A percentile compares a stretch with the other conserved stretches of the same genome.
Evolutionary conservation across 345 rosid species (phyloP).

Genomic region (Conringia planisiliqua): DNA sequence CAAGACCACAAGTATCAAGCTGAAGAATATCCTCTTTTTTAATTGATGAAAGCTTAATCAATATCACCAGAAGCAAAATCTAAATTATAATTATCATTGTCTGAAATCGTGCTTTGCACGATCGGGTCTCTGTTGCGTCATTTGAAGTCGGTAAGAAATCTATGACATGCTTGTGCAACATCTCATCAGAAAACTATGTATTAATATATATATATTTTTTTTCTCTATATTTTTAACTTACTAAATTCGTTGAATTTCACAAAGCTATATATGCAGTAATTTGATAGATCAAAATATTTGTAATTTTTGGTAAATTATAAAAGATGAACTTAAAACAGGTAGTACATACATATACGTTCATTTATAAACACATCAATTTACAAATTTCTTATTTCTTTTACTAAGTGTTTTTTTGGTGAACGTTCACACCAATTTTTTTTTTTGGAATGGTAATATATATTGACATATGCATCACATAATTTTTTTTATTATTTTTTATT

Average conservation of each 20-base stretch:
- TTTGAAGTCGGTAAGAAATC: neutral
- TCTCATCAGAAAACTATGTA: neutral
- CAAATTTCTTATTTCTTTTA: neutral
- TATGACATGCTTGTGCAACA: neutral
- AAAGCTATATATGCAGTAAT: neutral
- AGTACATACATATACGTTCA: neutral
- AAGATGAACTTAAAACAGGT: too few species aligned
- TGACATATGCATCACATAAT: neutral
- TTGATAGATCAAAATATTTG: too few species aligned
- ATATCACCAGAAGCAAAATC: conserved; percentile 16
- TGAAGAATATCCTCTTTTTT: neutral
- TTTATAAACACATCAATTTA: neutral
- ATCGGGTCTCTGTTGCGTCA: conserved; percentile 5
- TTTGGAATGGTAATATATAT: too few species aligned
- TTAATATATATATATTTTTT: neutral
- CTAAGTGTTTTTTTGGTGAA: too few species aligned
- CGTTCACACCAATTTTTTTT: neutral
- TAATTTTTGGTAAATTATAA: too few species aligned
- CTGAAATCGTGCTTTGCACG: conserved; percentile 28
- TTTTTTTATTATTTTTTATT: too few species aligned
- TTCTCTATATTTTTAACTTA: neutral
- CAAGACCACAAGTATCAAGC: conserved; percentile 4
- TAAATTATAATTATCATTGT: neutral
- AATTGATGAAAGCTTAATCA: neutral
- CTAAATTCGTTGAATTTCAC: neutral